These are phyloP conservation scores for Phaeosphaeria sp. DNA, from an alignment of 2,329 filamentous ascomycete genomes.

Conservation along the genomic window DNA sequence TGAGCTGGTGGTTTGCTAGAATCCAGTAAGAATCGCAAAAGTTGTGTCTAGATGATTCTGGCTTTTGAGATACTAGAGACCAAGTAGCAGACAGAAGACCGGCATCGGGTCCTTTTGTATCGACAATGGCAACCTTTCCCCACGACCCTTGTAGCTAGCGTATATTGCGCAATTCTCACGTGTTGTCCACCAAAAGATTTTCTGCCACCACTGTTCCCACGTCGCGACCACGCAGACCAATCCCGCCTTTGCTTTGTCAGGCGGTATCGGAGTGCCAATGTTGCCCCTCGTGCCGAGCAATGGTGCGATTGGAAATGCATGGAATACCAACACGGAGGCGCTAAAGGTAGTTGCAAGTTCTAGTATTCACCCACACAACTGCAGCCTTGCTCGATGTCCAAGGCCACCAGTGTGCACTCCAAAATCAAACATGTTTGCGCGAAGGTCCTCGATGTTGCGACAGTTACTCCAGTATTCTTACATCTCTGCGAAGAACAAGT, in stretches of 20 bases:
- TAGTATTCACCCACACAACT: neutral
- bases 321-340: neutral
- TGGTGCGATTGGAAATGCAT: constrained; percentile 11
- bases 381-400: neutral
- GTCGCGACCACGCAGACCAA: constrained; percentile 22
- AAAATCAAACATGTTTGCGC: neutral
- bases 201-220: constrained; percentile 31
- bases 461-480: neutral
- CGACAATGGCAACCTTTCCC: constrained; percentile 16
- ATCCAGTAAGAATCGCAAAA: neutral
- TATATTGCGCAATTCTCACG: constrained; percentile 44
- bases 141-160: constrained; percentile 35
- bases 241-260: constrained; percentile 16
- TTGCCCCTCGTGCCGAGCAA: constrained; percentile 16
- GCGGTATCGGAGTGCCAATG: constrained; percentile 32
- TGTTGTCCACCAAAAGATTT: constrained; percentile 32
- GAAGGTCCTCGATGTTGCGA: too few relatives aligned
- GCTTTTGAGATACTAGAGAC: constrained; percentile 7
- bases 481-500: neutral
- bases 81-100: constrained; percentile 17
- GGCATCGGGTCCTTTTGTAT: constrained; percentile 32
- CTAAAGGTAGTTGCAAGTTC: neutral
- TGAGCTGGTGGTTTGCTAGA: neutral
- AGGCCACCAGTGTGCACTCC: neutral
- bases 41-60: neutral